Evolutionary conservation across 495 filamentous ascomycete genomes (phyloP), one percentile per base, ranked within the genome.

Genomic region (Daldinia grandis): DNA sequence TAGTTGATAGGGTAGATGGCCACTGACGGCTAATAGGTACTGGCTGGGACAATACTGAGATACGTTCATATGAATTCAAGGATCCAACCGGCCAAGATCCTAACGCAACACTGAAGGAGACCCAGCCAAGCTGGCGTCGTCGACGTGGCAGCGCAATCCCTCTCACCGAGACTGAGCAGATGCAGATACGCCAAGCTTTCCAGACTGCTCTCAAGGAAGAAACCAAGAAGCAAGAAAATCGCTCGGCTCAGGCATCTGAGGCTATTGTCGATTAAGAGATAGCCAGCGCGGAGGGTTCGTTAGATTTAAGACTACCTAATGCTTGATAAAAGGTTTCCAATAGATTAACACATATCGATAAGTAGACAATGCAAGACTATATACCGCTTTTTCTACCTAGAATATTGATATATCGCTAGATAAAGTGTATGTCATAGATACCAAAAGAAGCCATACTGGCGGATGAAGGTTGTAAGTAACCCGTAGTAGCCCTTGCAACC

Each of bases 11-110:
- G 28, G 30, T 14, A 27, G 10, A 25, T 35, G 12, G 33, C 14
- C 31, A 47, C 38, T 64, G 5, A 71, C 37, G 3, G 12, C 10
- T 5, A 61, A 33, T 49, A 84, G 91, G 92, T 30, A 96, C 93
- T 0, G 92, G 92, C 17, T 97, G 94, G 94, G 69, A 71, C 9
- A 97, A 98, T 78, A 90, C 90, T 10, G 94, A 97, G 79, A 92
- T 85, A 75, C 88, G 94, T 55, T 88, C 87, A 7, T 98, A 91
- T 78, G 79, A 79, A 31, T 97, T 96, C 81, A 80, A 78, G 4
- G 84, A 88, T 25, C 79, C 79, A 21, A 76, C 83, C 25, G 82
- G 85, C 40, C 80, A 82, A 53, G 87, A 89, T 57, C 86, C 87
- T 56, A 86, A 88, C 15, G 87, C 87, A 6, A 77, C 90, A 31